Conservation (phyloP, 768 basidiomycete genomes). For the Tylopilus felleus region DNA sequence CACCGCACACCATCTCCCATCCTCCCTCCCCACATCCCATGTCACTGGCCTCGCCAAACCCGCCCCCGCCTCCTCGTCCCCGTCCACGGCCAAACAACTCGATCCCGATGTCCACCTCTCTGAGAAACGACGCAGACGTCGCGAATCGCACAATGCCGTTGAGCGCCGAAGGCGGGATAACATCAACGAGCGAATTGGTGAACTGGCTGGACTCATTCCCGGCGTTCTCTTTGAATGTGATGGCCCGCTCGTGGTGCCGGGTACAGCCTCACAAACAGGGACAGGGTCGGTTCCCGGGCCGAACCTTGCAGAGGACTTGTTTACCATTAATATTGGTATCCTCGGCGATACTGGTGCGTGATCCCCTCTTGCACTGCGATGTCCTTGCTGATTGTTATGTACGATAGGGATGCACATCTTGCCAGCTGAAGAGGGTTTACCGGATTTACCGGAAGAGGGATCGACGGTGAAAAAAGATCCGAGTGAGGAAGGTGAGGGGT, state of each 20-base stretch:
- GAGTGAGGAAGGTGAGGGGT: constrained; percentile 26
- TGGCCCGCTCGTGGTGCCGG: constrained; percentile 25
- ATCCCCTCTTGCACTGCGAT: neutral
- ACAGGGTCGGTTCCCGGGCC: constrained; percentile 10
- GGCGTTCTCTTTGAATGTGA: constrained; percentile 74
- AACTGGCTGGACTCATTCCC: constrained; percentile 85
- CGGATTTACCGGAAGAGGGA: constrained; percentile 30
- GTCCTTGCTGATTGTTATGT: neutral
- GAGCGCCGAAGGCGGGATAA: constrained; percentile 85
- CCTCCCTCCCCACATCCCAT: constrained; percentile 16
- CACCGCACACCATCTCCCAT: constrained; percentile 19
- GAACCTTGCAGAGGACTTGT: constrained; percentile 19
- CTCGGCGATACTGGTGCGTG: constrained; percentile 22
- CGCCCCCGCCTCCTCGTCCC: neutral
- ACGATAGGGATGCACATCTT: constrained; percentile 25
- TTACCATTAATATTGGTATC: constrained; percentile 16
- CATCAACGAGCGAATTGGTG: constrained; percentile 93
- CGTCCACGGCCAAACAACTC: constrained; percentile 4
- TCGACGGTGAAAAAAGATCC: constrained; percentile 29
- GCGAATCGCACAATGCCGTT: constrained; percentile 91
- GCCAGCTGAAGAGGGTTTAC: constrained; percentile 23
- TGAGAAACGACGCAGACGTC: constrained; percentile 76
- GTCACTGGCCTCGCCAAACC: constrained; percentile 16
- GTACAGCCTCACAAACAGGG: constrained; percentile 8
- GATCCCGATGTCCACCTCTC: constrained; percentile 45